A percentile compares a stretch with the other conserved stretches of the same genome.
Evolutionary conservation across 352 stramenopile genomes (phyloP).

Genomic region (Phytophthora hybrid): DNA sequence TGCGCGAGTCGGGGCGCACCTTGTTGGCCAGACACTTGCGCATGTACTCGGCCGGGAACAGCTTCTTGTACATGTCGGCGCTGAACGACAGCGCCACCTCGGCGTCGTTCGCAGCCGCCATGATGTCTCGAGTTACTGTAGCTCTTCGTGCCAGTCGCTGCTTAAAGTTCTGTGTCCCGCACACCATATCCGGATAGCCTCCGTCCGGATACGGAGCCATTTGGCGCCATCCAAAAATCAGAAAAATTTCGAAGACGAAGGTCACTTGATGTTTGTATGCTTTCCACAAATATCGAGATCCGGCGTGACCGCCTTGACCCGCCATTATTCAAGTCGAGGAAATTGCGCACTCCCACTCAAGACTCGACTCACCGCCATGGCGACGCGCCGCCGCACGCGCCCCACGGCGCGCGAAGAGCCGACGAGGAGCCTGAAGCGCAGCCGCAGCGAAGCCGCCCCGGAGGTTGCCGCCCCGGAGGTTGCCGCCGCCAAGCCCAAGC

Average conservation of each 20-base stretch:
- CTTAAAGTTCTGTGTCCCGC: not conserved
- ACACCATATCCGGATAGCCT: not conserved
- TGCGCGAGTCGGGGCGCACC: conserved; percentile 69
- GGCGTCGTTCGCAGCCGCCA: conserved; percentile 21
- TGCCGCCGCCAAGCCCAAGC: not conserved
- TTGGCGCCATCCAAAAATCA: conserved; percentile 14
- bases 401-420: conserved; percentile 36
- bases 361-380: not conserved
- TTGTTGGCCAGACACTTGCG: conserved; percentile 64
- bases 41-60: conserved; percentile 82
- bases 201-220: too few species aligned
- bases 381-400: conserved; percentile 42
- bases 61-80: conserved; percentile 75
- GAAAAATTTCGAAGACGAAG: conserved; percentile 9
- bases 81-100: conserved; percentile 60
- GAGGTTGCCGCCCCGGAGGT: not conserved
- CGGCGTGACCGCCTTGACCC: not conserved
- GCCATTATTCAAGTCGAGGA: conserved; percentile 15
- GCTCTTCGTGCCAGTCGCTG: not conserved
- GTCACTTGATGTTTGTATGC: conserved; percentile 14
- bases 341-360: too few species aligned
- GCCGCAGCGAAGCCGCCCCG: too few species aligned
- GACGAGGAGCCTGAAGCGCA: conserved; percentile 31
- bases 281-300: conserved; percentile 13
- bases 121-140: not conserved